Percentiles rank a stretch among this genome's conserved stretches.
Conservation (phyloP, 805 yeast genomes). For the Millerozyma miso region DNA sequence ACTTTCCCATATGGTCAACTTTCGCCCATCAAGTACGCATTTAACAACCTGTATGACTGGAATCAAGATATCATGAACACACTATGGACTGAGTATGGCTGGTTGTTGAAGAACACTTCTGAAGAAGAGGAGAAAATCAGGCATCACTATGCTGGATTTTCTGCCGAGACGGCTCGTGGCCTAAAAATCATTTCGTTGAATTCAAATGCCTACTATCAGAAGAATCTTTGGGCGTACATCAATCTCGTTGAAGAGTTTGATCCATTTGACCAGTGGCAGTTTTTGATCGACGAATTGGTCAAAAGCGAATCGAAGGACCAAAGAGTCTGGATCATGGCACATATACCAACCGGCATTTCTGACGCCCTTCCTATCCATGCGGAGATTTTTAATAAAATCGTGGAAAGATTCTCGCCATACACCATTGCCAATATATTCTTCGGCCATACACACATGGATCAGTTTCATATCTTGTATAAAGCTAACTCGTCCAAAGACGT, state of each 20-base stretch:
- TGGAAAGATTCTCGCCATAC: slow-evolving; percentile 64
- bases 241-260: slow-evolving; percentile 53
- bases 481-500: slow-evolving; percentile 37
- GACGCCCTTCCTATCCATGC: slow-evolving; percentile 64
- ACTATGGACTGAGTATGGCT: slow-evolving; percentile 33
- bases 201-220: slow-evolving; percentile 63
- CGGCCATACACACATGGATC: slow-evolving; percentile 71
- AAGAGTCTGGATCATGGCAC: slow-evolving; percentile 72
- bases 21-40: slow-evolving; percentile 42
- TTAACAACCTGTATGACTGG: slow-evolving; percentile 31
- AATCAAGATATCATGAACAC: slow-evolving; percentile 35
- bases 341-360: slow-evolving; percentile 52
- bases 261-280: slow-evolving; percentile 59
- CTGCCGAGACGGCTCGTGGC: slow-evolving; percentile 52
- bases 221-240: slow-evolving; percentile 51
- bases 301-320: slow-evolving; percentile 54
- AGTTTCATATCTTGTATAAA: slow-evolving; percentile 56
- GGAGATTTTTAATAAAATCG: slow-evolving; percentile 49
- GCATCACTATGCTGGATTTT: slow-evolving; percentile 58
- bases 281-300: slow-evolving; percentile 57
- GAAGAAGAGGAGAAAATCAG: background rate
- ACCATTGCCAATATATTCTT: slow-evolving; percentile 66
- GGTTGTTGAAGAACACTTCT: slow-evolving; percentile 28
- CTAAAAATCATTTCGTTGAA: slow-evolving; percentile 59
- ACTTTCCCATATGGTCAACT: slow-evolving; percentile 69